Evolutionary conservation across 2,329 filamentous ascomycete species (phyloP).

Genomic region (Cladosporium sp.): DNA sequence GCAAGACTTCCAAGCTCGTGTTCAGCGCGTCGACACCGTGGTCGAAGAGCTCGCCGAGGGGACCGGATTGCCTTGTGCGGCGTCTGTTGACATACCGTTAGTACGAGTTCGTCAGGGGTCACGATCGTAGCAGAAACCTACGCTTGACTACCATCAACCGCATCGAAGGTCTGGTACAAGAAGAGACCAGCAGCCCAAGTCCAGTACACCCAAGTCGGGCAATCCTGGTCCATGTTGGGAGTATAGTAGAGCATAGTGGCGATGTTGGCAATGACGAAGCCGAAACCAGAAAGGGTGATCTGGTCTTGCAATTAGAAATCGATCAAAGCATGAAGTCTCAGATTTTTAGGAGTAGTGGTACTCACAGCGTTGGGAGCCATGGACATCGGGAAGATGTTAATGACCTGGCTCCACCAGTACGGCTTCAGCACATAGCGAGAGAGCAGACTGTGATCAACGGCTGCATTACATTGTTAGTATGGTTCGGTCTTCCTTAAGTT

Average conservation of each 20-base stretch:
- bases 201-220: conserved; percentile 91
- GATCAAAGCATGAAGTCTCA: not conserved
- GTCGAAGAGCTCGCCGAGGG: conserved; percentile 93
- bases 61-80: conserved; percentile 86
- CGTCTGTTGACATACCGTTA: conserved; percentile 54
- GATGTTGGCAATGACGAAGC: conserved; percentile 84
- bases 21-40: conserved; percentile 97
- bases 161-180: conserved; percentile 97
- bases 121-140: conserved; percentile 44
- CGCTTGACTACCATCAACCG: conserved; percentile 91
- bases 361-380: conserved; percentile 68
- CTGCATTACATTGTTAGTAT: conserved; percentile 23
- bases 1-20: conserved; percentile 84
- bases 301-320: conserved; percentile 25
- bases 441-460: conserved; percentile 82
- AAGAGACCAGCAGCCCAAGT: conserved; percentile 87
- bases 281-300: conserved; percentile 88
- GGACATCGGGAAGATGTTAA: conserved; percentile 88
- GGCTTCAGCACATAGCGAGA: conserved; percentile 95
- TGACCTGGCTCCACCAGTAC: conserved; percentile 92
- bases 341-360: conserved; percentile 8
- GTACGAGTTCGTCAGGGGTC: not conserved
- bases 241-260: conserved; percentile 93
- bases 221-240: conserved; percentile 88
- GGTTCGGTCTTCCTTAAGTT: no score